phyloP scores from a whole-genome alignment of 139 green algal species.

The Protoeuglena noctilucae region DNA sequence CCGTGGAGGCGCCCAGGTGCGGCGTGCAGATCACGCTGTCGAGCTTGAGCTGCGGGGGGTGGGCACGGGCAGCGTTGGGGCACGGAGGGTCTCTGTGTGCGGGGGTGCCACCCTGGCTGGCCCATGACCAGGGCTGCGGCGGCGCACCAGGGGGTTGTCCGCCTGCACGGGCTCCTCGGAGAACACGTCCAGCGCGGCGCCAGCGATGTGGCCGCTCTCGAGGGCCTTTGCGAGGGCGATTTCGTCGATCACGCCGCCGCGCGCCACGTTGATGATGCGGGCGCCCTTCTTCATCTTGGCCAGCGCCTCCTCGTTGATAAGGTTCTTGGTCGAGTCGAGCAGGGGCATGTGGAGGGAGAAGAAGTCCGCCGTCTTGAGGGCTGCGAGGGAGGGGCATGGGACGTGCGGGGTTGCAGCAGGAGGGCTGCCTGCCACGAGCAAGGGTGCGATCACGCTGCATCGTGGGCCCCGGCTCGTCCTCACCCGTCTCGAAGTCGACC shows the following conservation, averaged over 20 bases:
- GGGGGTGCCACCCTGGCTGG: too few relatives aligned
- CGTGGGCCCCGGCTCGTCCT: conserved; percentile 62
- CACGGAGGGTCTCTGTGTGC: too few relatives aligned
- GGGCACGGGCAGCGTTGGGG: too few relatives aligned
- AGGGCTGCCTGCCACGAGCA: too few relatives aligned
- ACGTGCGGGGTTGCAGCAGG: too few relatives aligned
- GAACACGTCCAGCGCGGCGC: conserved; percentile 85
- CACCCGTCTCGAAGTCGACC: conserved; percentile 52
- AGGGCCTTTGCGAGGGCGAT: conserved; percentile 56
- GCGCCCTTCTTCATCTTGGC: conserved; percentile 72
- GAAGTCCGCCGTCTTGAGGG: conserved; percentile 46
- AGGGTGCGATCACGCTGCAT: too few relatives aligned
- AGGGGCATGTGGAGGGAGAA: conserved; percentile 80
- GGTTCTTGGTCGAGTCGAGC: conserved; percentile 42
- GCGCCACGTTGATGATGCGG: conserved; percentile 85
- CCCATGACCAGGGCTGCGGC: too few relatives aligned
- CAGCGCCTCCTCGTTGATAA: conserved; percentile 79
- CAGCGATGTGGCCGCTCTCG: conserved; percentile 40
- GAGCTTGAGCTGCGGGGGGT: too few relatives aligned
- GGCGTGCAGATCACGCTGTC: conserved; percentile 81
- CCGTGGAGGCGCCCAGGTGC: conserved; percentile 80
- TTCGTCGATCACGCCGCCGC: conserved; percentile 88
- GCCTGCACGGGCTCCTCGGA: conserved; percentile 53
- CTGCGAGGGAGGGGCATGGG: too few relatives aligned
- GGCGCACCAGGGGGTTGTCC: conserved; percentile 60